phyloP scores from a whole-genome alignment of 495 filamentous ascomycete genomes.

The Hypoxylon fuscum region DNA sequence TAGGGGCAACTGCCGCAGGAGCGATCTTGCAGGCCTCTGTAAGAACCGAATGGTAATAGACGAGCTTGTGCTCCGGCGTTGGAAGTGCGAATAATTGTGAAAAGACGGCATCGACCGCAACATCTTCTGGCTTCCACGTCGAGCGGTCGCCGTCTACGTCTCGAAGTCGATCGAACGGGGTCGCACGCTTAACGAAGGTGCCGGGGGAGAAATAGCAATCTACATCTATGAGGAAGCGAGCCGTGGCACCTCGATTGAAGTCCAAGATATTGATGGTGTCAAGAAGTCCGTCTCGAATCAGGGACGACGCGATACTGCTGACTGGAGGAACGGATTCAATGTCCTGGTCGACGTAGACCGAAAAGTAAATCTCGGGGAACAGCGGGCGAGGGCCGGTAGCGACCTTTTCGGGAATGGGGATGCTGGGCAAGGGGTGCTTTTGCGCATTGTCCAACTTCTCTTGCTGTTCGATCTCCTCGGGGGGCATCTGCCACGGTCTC shows the following conservation, averaged over 20 bases:
- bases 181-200: constrained; percentile 92
- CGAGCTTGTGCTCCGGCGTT: constrained; percentile 87
- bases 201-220: constrained; percentile 91
- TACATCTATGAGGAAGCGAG: constrained; percentile 89
- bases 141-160: constrained; percentile 75
- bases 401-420: constrained; percentile 78
- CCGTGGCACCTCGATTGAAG: constrained; percentile 87
- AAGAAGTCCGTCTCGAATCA: constrained; percentile 85
- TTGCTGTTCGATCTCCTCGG: constrained; percentile 57
- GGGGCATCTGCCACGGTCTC: constrained; percentile 77
- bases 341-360: constrained; percentile 88
- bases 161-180: constrained; percentile 85
- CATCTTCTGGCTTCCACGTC: constrained; percentile 98
- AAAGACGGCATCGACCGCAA: constrained; percentile 96
- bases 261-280: constrained; percentile 95
- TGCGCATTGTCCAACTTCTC: constrained; percentile 65
- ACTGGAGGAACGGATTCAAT: constrained; percentile 88
- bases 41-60: constrained; percentile 94
- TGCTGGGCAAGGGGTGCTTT: constrained; percentile 79
- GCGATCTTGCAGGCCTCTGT: constrained; percentile 96
- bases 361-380: constrained; percentile 93
- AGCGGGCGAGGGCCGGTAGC: constrained; percentile 75
- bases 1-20: constrained; percentile 94
- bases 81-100: constrained; percentile 92
- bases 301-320: constrained; percentile 75